Evolutionary conservation across 495 filamentous ascomycete species (phyloP).

Genomic region (Talaromyces liani): DNA sequence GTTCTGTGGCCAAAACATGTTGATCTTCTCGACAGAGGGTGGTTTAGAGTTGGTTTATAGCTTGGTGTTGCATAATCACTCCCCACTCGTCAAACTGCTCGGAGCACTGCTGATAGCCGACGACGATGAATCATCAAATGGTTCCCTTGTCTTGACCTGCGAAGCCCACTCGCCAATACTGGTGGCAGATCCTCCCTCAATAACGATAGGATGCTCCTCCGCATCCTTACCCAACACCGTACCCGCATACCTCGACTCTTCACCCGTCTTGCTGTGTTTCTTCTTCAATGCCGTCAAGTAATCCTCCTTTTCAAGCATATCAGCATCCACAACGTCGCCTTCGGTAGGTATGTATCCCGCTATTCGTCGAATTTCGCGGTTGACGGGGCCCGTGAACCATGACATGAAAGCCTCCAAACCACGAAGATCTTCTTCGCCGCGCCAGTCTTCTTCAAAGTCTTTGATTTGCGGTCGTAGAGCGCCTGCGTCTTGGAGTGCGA

Average conservation of each 20-base stretch:
- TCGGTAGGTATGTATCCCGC: conserved; percentile 46
- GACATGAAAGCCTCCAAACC: conserved; percentile 65
- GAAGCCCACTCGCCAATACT: conserved; percentile 60
- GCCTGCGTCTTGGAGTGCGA: conserved; percentile 72
- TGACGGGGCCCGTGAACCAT: conserved; percentile 62
- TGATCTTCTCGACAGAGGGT: background rate
- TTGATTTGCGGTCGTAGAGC: conserved; percentile 55
- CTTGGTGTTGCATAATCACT: conserved; percentile 15
- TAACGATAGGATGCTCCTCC: conserved; percentile 57
- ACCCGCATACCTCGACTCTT: conserved; percentile 72
- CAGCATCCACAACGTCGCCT: conserved; percentile 37
- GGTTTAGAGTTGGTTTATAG: background rate
- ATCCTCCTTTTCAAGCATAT: conserved; percentile 54
- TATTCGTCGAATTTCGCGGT: conserved; percentile 66
- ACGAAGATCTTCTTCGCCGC: conserved; percentile 60
- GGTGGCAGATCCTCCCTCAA: conserved; percentile 64
- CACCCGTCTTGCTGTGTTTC: conserved; percentile 75
- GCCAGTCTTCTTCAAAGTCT: conserved; percentile 50
- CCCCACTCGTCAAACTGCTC: conserved; percentile 33
- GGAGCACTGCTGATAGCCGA: conserved; percentile 39
- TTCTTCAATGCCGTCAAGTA: conserved; percentile 73
- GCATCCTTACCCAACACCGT: conserved; percentile 66
- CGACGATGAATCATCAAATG: conserved; percentile 25
- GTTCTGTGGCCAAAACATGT: background rate
- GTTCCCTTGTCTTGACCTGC: conserved; percentile 27